These are phyloP conservation scores for Aspergillus fumigatus DNA, from an alignment of 2,329 filamentous ascomycete genomes.

Conservation along the genomic window DNA sequence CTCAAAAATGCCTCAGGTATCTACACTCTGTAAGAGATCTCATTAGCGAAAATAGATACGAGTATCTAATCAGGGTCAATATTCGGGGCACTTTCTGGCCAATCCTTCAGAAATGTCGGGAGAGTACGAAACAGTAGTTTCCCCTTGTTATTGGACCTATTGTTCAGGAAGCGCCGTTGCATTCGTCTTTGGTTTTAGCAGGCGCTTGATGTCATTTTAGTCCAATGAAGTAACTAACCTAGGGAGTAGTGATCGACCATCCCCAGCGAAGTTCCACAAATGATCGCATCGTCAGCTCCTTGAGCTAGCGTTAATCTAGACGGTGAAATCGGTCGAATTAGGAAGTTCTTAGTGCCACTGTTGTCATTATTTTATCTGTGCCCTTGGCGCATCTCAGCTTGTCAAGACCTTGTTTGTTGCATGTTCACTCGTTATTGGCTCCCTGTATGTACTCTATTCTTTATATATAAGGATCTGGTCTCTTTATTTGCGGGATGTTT, in stretches of 20 bases:
- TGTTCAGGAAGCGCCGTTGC: constrained; percentile 3
- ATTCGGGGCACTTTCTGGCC: not conserved
- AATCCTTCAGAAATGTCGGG: not conserved
- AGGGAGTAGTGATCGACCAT: not conserved
- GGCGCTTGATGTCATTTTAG: constrained; percentile 35
- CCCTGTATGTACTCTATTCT: not conserved
- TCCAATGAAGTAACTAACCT: not conserved
- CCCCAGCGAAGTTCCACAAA: constrained; percentile 27
- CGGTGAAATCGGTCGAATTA: constrained; percentile 7
- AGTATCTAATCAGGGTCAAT: not conserved
- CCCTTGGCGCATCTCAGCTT: not conserved
- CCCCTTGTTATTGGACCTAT: no score
- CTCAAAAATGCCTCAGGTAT: not conserved
- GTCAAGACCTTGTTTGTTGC: constrained; percentile 6
- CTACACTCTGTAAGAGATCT: not conserved
- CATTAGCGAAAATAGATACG: not conserved
- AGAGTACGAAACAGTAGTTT: not conserved
- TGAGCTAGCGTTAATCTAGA: constrained; percentile 11
- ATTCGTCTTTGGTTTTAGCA: constrained; percentile 26
- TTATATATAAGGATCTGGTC: not conserved
- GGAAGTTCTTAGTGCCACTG: constrained; percentile 23
- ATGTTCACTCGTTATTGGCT: constrained; percentile 1
- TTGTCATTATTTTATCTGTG: constrained; percentile 24
- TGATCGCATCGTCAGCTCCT: constrained; percentile 16
- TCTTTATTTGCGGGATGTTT: constrained; percentile 2